Conservation (phyloP, 1,284 basidiomycete genomes). For the Tilletiaria anomala region DNA sequence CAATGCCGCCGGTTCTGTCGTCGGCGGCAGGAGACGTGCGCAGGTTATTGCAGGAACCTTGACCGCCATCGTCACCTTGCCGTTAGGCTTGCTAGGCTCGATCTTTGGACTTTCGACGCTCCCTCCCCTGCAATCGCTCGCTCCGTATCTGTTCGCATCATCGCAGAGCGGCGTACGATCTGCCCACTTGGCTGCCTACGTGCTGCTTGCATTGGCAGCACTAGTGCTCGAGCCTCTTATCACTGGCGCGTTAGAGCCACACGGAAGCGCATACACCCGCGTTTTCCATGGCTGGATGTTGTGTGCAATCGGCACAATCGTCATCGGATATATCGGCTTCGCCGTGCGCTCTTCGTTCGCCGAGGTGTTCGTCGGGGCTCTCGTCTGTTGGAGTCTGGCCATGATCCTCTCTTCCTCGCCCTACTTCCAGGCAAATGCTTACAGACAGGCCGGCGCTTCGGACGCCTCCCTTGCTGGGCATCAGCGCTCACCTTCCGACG, state of each 20-base stretch:
- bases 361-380: constrained; percentile 11
- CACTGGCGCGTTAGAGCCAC: constrained; percentile 26
- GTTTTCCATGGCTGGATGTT: constrained; percentile 33
- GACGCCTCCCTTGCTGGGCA: no score
- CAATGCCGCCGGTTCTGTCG: constrained; percentile 13
- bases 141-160: constrained; percentile 3
- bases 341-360: constrained; percentile 11
- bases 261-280: constrained; percentile 20
- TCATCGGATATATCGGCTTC: constrained; percentile 30
- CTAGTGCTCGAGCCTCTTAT: constrained; percentile 31
- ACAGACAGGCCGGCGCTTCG: background rate
- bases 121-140: constrained; percentile 9
- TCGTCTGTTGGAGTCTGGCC: constrained; percentile 23
- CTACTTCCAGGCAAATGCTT: background rate
- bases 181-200: constrained; percentile 29
- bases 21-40: constrained; percentile 27
- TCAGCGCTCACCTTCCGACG: constrained; percentile 8
- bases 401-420: constrained; percentile 30
- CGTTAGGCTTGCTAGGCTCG: constrained; percentile 11
- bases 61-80: constrained; percentile 17
- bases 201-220: constrained; percentile 21
- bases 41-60: constrained; percentile 25
- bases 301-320: constrained; percentile 16
- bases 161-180: constrained; percentile 2
- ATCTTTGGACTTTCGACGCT: constrained; percentile 9